Evolutionary conservation across 1,284 basidiomycete genomes (phyloP).

Genomic region (Apiotrichum siamense): DNA sequence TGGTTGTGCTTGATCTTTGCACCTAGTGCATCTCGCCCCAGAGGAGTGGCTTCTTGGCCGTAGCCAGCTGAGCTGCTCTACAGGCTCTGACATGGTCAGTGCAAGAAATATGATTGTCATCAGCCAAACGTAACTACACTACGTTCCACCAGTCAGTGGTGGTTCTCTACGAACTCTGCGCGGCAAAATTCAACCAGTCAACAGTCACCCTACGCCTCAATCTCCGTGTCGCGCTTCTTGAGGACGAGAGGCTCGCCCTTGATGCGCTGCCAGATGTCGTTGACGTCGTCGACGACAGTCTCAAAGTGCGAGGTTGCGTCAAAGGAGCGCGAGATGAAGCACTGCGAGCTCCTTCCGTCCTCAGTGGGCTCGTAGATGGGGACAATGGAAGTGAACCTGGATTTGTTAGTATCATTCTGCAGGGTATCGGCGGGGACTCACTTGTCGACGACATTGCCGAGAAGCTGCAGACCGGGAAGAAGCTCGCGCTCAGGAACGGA

Average conservation of each 20-base stretch:
- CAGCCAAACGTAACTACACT: constrained; percentile 1
- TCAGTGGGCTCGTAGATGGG: constrained; percentile 86
- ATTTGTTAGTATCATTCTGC: too few species aligned
- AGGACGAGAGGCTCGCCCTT: constrained; percentile 47
- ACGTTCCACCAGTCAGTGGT: background rate
- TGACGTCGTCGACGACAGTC: constrained; percentile 91
- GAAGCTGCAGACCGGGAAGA: constrained; percentile 78
- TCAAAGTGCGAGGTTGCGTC: constrained; percentile 99
- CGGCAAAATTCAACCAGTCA: background rate
- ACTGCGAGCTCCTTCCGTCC: constrained; percentile 70
- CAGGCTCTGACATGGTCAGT: too few species aligned
- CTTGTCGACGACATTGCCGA: constrained; percentile 95
- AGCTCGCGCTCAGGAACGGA: constrained; percentile 85
- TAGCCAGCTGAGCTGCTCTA: too few species aligned
- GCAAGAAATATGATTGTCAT: constrained; percentile 3
- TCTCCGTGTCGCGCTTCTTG: constrained; percentile 46
- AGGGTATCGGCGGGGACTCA: background rate
- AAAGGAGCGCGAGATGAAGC: constrained; percentile 96
- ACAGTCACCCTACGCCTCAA: background rate
- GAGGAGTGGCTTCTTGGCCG: too few species aligned
- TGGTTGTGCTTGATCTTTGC: too few species aligned
- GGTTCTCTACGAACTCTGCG: background rate
- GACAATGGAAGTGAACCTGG: constrained; percentile 71
- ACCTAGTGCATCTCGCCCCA: too few species aligned
- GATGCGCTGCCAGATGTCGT: constrained; percentile 85